Evolutionary conservation across 75 land plant genomes (phyloP), one percentile per base, ranked within the genome.

Genomic region (Adiantum capillusveneris): DNA sequence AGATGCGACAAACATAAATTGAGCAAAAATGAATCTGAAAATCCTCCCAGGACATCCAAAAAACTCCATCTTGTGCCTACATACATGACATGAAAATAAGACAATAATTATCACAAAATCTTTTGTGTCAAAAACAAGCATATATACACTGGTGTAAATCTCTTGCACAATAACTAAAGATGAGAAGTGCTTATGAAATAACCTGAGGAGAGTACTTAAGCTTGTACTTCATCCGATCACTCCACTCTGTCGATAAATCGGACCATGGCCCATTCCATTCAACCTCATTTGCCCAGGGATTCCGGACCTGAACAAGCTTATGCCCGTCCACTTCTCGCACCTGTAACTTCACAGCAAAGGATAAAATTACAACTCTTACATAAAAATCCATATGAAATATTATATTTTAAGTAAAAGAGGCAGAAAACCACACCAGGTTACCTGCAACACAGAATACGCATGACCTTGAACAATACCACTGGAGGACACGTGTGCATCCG

Each of bases 211-310:
- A 74, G 62, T 84, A 90, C 58, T 95, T 95, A 14, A 95, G 84
- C 63, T 95, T 95, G 67, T 95, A 97, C 72, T 78, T 90, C 86
- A 95, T 90, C 34, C 99, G 73, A 59, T 90, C 99, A 37, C 97
- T 95, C 99, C 99, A 95, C 53, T 95, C 97, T 31, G 85, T 68
- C 14, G 99, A 95, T 63, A 86, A 67, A 55, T 95, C 99, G 29
- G 99, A 87, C 99, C 99, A 95, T 20, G 99, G 99, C 5, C 99
- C 99, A 72, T 95, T 95, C 99, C 99, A 95, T 55, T 95, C 99
- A 48, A 95, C 97, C 58, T 95, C 99, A 75, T 87, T 95, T 1
- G 99, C 99, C 99, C 99, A 95, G 30, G 99, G 99, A 70, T 95
- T 95, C 53, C 99, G 78, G 63, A 95, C 84, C 64, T 95, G 99